phyloP scores from a whole-genome alignment of 495 filamentous ascomycete genomes.

The Darksidea phi region DNA sequence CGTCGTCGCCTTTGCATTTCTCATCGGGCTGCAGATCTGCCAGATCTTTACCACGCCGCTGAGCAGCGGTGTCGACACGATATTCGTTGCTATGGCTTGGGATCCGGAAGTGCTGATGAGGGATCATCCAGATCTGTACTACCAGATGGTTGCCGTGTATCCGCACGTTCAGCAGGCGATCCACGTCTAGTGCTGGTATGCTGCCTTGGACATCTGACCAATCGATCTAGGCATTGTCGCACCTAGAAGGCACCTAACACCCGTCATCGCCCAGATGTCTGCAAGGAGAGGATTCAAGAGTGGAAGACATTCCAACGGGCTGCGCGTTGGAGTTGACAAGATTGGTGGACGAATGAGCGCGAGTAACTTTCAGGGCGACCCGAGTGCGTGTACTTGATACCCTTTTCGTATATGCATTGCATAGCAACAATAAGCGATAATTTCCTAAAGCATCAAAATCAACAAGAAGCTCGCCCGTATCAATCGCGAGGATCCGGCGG shows the following conservation, averaged over 20 bases:
- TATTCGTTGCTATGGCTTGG: slow-evolving; percentile 87
- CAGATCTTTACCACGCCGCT: slow-evolving; percentile 78
- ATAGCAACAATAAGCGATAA: slow-evolving; percentile 1
- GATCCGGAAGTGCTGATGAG: slow-evolving; percentile 81
- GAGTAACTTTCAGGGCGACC: no score
- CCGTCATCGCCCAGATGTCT: no score
- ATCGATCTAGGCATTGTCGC: no score
- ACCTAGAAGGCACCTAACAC: no score
- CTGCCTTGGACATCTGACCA: no score
- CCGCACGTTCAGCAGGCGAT: slow-evolving; percentile 76
- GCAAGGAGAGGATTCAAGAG: no score
- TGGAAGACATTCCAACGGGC: no score
- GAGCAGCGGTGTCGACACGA: slow-evolving; percentile 65
- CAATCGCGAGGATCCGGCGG: slow-evolving; percentile 7
- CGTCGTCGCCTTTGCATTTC: slow-evolving; percentile 77
- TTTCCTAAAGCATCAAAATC: not conserved
- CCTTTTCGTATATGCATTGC: no score
- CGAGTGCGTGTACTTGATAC: no score
- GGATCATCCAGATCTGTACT: slow-evolving; percentile 78
- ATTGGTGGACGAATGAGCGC: no score
- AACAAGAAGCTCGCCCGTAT: no score
- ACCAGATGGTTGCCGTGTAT: slow-evolving; percentile 73
- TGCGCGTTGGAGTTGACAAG: no score
- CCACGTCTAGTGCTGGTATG: slow-evolving; percentile 48
- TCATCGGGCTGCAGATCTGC: slow-evolving; percentile 82